Base-by-base conservation (phyloP, 192 early-diverging fungal genomes). In the Coemansia sp. region DNA sequence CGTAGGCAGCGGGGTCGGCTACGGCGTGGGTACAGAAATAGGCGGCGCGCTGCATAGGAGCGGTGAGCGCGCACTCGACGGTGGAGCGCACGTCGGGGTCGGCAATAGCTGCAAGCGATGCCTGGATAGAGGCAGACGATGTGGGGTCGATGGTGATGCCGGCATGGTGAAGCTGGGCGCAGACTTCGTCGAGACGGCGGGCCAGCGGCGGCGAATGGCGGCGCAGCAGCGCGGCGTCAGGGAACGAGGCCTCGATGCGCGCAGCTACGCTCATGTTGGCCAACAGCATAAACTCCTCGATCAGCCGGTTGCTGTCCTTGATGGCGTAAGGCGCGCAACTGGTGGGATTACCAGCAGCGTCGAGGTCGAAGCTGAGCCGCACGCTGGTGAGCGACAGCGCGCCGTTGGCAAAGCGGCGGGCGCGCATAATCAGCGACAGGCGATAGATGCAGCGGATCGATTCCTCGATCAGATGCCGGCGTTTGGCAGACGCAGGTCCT, bases 251-350 rank as follows among this genome's bases (percentile, higher is more conserved):
- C 40, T 83, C 82, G 58, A 99, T 92, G 69, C 91, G 91, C 38
- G 90, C 73, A 0, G 96, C 97, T 0, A 99, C 97, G 28, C 93
- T 88, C 77, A 94, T 96, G 73, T 99, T 99, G 60, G 97, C 97
- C 48, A 81, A 60, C 63, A 81, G 57, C 78, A 81, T 99, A 86
- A 96, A 97, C 82, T 99, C 97, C 76, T 99, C 97, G 52, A 99
- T 95, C 72, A 99, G 76, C 11, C 90, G 89, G 83, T 99, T 99
- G 45, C 89, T 91, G 48, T 96, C 97, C 40, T 78, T 77, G 50
- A 83, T 75, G 12, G 38, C 49, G 56, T 85, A 68, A 57, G 62
- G 59, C 77, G 75, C 55, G 76, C 90, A 92, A 79, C 77, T 93
- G 5, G 95, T 88, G 2, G 97, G 96, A 68, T 92, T 89, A 0